A percentile compares a stretch with the other conserved stretches of the same genome.
Conservation (phyloP, 2,329 filamentous ascomycete species). For the Pseudogymnoascus verrucosus region DNA sequence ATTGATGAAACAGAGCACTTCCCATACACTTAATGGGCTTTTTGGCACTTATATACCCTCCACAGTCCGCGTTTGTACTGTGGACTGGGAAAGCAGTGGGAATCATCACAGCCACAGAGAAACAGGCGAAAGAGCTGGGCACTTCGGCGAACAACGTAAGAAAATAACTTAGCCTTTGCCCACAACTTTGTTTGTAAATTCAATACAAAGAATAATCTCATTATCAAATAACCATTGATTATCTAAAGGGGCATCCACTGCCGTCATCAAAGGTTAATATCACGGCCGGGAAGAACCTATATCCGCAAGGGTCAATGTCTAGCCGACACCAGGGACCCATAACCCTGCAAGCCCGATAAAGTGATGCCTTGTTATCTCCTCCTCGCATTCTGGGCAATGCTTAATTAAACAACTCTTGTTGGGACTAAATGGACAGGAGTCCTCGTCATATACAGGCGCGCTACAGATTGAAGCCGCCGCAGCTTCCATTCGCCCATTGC, state of each 20-base stretch:
- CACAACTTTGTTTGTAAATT: not conserved
- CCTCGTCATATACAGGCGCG: not conserved
- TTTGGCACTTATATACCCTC: not conserved
- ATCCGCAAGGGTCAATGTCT: not conserved
- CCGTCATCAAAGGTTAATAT: not conserved
- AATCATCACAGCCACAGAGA: not conserved
- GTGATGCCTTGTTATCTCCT: not conserved
- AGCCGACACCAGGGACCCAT: not conserved
- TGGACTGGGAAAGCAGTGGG: not conserved
- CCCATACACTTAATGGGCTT: not conserved
- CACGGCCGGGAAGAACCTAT: not conserved
- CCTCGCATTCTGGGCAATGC: not conserved
- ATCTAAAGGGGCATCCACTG: not conserved
- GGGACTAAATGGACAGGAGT: not conserved
- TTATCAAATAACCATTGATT: not conserved
- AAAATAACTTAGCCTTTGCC: not conserved
- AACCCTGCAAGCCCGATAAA: slow-evolving; percentile 2
- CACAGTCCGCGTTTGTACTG: not conserved
- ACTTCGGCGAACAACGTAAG: not conserved
- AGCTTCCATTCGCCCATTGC: not conserved
- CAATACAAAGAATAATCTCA: not conserved
- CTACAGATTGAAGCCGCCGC: not conserved
- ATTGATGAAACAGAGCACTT: not conserved
- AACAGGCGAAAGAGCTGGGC: not conserved
- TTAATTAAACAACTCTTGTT: not conserved